These are phyloP conservation scores for Chernovozyma aurita DNA, from an alignment of 1,139 yeast species.

Conservation along the genomic window DNA sequence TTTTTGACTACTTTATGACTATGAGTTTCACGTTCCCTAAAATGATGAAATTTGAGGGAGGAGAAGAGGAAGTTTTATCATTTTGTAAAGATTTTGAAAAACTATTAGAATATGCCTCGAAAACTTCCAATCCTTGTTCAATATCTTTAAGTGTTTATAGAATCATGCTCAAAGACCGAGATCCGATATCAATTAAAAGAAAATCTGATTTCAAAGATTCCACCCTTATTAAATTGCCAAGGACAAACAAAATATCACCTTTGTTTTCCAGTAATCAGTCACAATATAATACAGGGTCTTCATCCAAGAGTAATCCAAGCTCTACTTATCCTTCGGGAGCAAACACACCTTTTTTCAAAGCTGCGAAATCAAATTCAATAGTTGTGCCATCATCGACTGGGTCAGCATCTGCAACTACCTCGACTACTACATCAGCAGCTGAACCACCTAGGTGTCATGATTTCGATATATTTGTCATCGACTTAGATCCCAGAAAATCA, in stretches of 20 bases:
- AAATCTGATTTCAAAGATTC: background rate
- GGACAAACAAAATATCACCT: background rate
- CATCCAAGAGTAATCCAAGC: background rate
- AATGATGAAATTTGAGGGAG: constrained; percentile 14
- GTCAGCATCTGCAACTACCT: too few relatives aligned
- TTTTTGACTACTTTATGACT: constrained; percentile 16
- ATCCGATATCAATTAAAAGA: background rate
- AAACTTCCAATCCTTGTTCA: constrained; percentile 13
- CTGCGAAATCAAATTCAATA: background rate
- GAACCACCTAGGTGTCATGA: background rate
- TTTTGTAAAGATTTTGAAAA: constrained; percentile 11
- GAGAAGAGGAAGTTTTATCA: constrained; percentile 3
- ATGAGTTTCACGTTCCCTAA: constrained; percentile 18
- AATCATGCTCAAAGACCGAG: constrained; percentile 9
- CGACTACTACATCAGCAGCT: too few relatives aligned
- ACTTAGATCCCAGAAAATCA: background rate
- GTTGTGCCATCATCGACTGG: too few relatives aligned
- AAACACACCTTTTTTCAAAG: background rate
- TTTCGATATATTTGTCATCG: background rate
- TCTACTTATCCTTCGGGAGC: background rate
- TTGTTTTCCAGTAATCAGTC: background rate
- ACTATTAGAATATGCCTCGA: constrained; percentile 11
- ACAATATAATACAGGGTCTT: background rate
- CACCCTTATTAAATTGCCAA: background rate
- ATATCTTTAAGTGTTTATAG: constrained; percentile 16